phyloP scores from a whole-genome alignment of 345 rosid species.

The Sonneratia alba region DNA sequence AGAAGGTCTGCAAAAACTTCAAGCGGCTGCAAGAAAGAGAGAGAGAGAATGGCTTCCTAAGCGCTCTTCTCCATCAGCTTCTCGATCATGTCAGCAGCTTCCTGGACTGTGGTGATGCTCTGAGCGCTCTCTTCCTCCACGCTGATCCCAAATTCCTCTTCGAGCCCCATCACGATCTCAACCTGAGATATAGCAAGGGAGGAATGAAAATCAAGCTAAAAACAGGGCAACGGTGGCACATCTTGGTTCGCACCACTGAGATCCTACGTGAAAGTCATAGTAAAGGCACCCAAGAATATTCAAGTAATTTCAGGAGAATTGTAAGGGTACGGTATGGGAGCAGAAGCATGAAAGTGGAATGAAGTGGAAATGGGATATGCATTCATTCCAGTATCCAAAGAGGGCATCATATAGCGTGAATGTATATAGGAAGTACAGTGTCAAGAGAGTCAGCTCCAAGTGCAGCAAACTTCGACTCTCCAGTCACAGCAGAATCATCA shows the following conservation, averaged over 20 bases:
- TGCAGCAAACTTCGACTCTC: constrained; percentile 36
- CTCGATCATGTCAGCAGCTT: constrained; percentile 73
- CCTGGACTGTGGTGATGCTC: constrained; percentile 43
- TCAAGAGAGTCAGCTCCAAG: constrained; percentile 52
- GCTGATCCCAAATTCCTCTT: constrained; percentile 61
- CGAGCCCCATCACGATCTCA: constrained; percentile 71
- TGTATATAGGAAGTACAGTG: constrained; percentile 22
- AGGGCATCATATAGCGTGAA: not conserved
- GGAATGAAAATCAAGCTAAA: not conserved
- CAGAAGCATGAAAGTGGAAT: not conserved
- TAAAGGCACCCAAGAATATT: too few relatives aligned
- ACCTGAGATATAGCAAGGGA: constrained; percentile 24
- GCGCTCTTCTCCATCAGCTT: constrained; percentile 28
- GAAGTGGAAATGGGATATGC: not conserved
- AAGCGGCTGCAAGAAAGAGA: not conserved
- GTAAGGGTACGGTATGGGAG: too few relatives aligned
- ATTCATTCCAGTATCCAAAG: not conserved
- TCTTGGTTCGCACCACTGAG: too few relatives aligned
- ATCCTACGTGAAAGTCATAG: too few relatives aligned
- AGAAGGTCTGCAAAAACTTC: not conserved
- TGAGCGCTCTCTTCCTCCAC: constrained; percentile 72
- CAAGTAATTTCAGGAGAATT: not conserved
- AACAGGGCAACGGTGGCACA: not conserved
- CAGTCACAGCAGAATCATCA: constrained; percentile 21
- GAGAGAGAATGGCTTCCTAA: not conserved